phyloP scores from a whole-genome alignment of 176 grass and related monocot species.

The Lolium multiflorum region DNA sequence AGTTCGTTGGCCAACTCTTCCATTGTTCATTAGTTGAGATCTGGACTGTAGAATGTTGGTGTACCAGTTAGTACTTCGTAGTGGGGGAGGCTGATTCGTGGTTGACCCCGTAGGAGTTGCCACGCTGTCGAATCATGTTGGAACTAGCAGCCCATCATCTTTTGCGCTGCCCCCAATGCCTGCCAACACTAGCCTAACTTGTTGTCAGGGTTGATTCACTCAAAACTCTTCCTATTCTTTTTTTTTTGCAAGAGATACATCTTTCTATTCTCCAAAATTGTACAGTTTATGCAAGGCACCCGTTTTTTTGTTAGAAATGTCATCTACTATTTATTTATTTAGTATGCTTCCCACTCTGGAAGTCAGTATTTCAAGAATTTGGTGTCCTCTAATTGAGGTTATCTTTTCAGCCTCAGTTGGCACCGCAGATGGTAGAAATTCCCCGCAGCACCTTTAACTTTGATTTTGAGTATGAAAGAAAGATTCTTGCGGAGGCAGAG shows the following conservation, averaged over 20 bases:
- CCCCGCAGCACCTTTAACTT: conserved; percentile 82
- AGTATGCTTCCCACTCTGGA: not conserved
- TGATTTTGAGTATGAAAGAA: conserved; percentile 95
- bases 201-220: not conserved
- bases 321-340: not conserved
- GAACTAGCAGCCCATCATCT: too few relatives aligned
- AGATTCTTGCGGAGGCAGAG: conserved; percentile 89
- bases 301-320: conserved; percentile 1
- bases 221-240: not conserved
- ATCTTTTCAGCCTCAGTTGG: conserved; percentile 77
- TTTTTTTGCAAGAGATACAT: conserved; percentile 24
- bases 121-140: too few relatives aligned
- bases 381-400: conserved; percentile 18
- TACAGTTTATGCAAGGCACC: not conserved
- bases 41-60: not conserved
- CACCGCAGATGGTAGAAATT: conserved; percentile 69
- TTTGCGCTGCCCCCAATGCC: too few relatives aligned
- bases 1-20: not conserved
- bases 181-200: too few relatives aligned
- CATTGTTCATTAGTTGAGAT: conserved; percentile 9
- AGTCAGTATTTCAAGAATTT: not conserved
- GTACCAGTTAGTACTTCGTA: not conserved
- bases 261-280: not conserved
- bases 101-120: too few relatives aligned
- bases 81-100: too few relatives aligned